These are phyloP conservation scores for Apiotrichum gracile DNA, from an alignment of 1,284 basidiomycete species.

Conservation along the genomic window DNA sequence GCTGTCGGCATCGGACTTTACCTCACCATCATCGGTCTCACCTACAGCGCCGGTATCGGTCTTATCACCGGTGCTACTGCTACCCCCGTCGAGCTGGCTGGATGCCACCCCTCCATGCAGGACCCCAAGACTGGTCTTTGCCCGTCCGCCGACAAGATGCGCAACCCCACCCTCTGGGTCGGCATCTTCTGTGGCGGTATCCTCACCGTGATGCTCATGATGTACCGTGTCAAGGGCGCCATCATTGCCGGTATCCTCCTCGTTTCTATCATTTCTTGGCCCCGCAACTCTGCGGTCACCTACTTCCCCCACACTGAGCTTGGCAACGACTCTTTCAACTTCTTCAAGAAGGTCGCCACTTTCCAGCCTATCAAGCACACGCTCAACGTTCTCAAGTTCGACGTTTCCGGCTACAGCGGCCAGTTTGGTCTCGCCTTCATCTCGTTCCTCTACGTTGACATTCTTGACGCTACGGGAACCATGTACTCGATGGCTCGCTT, in stretches of 20 bases:
- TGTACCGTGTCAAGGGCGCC: constrained; percentile 74
- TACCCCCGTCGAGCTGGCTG: constrained; percentile 74
- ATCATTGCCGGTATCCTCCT: constrained; percentile 56
- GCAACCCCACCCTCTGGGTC: constrained; percentile 56
- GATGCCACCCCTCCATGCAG: constrained; percentile 53
- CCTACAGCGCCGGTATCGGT: constrained; percentile 60
- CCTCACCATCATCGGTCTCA: constrained; percentile 50
- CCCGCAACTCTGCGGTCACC: constrained; percentile 70
- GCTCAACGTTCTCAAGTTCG: constrained; percentile 15
- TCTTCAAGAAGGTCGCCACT: constrained; percentile 75
- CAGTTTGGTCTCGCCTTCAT: constrained; percentile 25
- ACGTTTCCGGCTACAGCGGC: constrained; percentile 7
- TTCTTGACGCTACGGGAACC: constrained; percentile 66
- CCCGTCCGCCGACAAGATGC: constrained; percentile 52
- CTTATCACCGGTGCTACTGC: constrained; percentile 69
- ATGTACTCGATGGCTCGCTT: constrained; percentile 88
- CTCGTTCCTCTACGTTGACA: constrained; percentile 71
- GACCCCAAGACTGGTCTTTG: constrained; percentile 55
- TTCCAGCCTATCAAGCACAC: constrained; percentile 16
- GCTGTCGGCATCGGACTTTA: constrained; percentile 82
- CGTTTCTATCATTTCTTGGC: constrained; percentile 84
- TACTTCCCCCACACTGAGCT: constrained; percentile 67
- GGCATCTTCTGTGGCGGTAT: constrained; percentile 84
- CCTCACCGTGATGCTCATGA: constrained; percentile 68
- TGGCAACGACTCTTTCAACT: constrained; percentile 71